phyloP scores from a whole-genome alignment of 352 stramenopile genomes.

The Phytopythium sindhum region DNA sequence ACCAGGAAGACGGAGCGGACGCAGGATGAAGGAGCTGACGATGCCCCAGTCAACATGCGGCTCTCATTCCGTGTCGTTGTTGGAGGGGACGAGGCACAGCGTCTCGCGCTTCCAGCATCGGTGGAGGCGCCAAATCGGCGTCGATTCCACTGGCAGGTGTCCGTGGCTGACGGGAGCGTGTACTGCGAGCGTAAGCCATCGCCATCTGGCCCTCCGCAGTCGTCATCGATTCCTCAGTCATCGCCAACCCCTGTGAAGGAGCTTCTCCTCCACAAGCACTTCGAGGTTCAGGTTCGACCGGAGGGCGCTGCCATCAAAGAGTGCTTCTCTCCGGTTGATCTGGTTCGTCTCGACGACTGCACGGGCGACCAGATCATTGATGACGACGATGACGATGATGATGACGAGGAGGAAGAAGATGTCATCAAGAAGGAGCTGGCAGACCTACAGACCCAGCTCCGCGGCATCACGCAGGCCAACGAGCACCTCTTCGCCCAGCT shows the following conservation, averaged over 20 bases:
- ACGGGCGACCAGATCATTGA: constrained; percentile 26
- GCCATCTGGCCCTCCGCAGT: neutral
- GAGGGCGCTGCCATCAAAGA: constrained; percentile 34
- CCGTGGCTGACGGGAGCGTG: constrained; percentile 36
- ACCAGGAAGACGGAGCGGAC: constrained; percentile 10
- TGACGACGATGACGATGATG: constrained; percentile 45
- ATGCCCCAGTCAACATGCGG: constrained; percentile 16
- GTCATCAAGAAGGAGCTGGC: constrained; percentile 50
- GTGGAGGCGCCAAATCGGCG: constrained; percentile 11
- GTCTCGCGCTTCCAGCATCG: constrained; percentile 17
- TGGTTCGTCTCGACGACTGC: constrained; percentile 39
- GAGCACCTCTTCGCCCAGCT: constrained; percentile 35
- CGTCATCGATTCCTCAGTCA: neutral
- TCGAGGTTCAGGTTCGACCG: constrained; percentile 39
- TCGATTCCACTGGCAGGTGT: constrained; percentile 44
- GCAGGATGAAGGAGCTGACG: constrained; percentile 12
- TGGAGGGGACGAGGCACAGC: constrained; percentile 18
- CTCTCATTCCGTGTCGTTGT: constrained; percentile 21
- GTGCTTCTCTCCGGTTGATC: constrained; percentile 24
- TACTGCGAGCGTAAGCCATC: constrained; percentile 27
- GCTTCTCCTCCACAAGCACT: constrained; percentile 55
- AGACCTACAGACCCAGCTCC: constrained; percentile 44
- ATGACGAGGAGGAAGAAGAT: constrained; percentile 39
- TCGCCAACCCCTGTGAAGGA: constrained; percentile 17
- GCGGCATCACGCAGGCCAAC: constrained; percentile 35